phyloP scores from a whole-genome alignment of 441 rosid species.

The Adansonia rubrostipa region DNA sequence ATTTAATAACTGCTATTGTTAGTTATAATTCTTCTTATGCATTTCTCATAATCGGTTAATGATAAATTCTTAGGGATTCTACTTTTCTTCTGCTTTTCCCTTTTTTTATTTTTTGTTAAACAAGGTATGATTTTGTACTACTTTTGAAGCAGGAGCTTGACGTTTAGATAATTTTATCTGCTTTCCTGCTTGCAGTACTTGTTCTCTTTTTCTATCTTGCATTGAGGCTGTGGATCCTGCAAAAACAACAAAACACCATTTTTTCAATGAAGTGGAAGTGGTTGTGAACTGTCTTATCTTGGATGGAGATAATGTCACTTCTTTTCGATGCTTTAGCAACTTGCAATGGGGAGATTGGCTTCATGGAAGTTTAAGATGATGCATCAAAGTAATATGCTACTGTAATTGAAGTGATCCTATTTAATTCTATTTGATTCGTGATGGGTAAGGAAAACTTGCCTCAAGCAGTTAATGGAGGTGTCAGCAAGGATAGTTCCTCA shows the following conservation, averaged over 20 bases:
- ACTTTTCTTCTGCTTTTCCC: background rate
- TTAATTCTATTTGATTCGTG: slow-evolving; percentile 37
- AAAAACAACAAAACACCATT: slow-evolving; percentile 1
- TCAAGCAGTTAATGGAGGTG: slow-evolving; percentile 46
- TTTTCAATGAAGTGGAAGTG: slow-evolving; percentile 15
- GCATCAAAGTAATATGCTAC: slow-evolving; percentile 22
- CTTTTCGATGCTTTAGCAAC: background rate
- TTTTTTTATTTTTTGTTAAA: background rate
- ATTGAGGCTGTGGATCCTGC: slow-evolving; percentile 15
- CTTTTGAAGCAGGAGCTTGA: slow-evolving; percentile 10
- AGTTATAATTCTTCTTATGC: background rate
- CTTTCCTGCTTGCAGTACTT: background rate
- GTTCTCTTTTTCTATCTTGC: background rate
- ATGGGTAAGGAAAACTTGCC: slow-evolving; percentile 67
- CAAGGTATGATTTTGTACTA: background rate
- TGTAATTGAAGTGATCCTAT: slow-evolving; percentile 17
- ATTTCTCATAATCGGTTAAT: background rate
- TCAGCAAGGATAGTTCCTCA: slow-evolving; percentile 42
- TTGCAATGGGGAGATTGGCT: slow-evolving; percentile 15
- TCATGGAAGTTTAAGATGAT: slow-evolving; percentile 22
- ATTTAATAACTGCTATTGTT: background rate
- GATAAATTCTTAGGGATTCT: background rate
- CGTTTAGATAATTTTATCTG: background rate
- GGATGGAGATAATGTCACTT: slow-evolving; percentile 15
- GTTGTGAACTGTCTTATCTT: slow-evolving; percentile 28